These are phyloP conservation scores for Bipolaris victoriae DNA, from an alignment of 2,329 filamentous ascomycete genomes.

Conservation along the genomic window DNA sequence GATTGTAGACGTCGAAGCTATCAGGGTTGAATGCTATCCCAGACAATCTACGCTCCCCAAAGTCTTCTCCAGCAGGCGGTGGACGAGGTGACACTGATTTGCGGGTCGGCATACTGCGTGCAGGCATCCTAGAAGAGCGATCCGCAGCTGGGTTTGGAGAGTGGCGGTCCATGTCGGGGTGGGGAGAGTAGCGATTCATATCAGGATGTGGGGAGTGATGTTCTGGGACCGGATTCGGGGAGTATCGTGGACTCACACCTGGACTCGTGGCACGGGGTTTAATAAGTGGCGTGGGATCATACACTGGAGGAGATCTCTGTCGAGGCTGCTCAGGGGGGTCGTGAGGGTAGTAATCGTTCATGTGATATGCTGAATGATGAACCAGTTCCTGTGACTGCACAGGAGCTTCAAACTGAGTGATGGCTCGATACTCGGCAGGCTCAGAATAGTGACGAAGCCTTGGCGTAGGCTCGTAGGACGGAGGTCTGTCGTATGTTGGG, in stretches of 20 bases:
- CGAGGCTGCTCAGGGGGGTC: conserved; percentile 47
- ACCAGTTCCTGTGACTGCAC: conserved; percentile 37
- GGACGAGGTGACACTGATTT: conserved; percentile 79
- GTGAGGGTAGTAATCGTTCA: conserved; percentile 53
- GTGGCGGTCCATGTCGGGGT: conserved; percentile 13
- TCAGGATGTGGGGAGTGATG: conserved; percentile 24
- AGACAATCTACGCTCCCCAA: conserved; percentile 59
- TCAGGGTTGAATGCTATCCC: conserved; percentile 76
- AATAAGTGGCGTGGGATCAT: conserved; percentile 51
- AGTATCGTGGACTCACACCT: conserved; percentile 35
- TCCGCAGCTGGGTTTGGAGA: conserved; percentile 38
- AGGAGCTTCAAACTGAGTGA: conserved; percentile 42
- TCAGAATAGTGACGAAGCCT: conserved; percentile 44
- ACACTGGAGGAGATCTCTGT: conserved; percentile 43
- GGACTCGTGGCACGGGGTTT: conserved; percentile 56
- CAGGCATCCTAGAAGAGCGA: conserved; percentile 50
- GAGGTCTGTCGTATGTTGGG: conserved; percentile 29
- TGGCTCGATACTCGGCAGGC: conserved; percentile 40
- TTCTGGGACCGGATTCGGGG: conserved; percentile 19
- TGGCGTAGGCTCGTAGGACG: conserved; percentile 30
- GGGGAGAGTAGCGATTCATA: conserved; percentile 24
- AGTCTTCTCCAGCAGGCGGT: conserved; percentile 51
- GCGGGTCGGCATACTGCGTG: conserved; percentile 59
- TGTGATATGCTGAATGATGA: conserved; percentile 33
- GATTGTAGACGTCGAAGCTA: conserved; percentile 75